Percentiles rank a stretch among this genome's conserved stretches.
Evolutionary conservation across 805 yeast genomes (phyloP).

Genomic region (Saturnispora hagleri): DNA sequence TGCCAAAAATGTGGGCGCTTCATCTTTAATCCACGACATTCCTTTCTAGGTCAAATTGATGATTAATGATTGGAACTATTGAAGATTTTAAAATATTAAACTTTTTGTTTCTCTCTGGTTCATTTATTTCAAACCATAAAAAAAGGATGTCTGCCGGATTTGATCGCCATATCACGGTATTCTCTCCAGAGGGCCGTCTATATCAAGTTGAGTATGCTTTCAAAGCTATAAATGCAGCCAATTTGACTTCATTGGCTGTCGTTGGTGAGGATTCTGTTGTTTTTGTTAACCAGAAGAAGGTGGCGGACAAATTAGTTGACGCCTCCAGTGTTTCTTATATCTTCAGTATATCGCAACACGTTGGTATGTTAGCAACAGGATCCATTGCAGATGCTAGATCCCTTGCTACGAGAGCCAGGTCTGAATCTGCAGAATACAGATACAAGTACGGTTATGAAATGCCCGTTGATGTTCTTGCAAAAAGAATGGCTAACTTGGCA

Average conservation of each 20-base stretch:
- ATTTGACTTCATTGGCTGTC: constrained; percentile 80
- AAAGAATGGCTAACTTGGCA: constrained; percentile 90
- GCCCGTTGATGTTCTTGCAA: constrained; percentile 89
- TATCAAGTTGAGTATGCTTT: constrained; percentile 90
- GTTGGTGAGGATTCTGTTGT: constrained; percentile 84
- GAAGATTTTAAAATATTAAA: neutral
- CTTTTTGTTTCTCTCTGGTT: neutral
- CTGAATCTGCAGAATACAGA: constrained; percentile 93
- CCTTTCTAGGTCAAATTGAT: neutral
- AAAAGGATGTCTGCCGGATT: constrained; percentile 61
- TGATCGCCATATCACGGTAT: constrained; percentile 96
- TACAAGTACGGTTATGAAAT: constrained; percentile 94
- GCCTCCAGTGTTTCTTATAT: constrained; percentile 79
- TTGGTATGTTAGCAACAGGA: constrained; percentile 91
- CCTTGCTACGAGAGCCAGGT: constrained; percentile 79
- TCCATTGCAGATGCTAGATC: constrained; percentile 94
- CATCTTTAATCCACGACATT: constrained; percentile 22
- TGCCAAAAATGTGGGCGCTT: constrained; percentile 14
- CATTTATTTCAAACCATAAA: neutral
- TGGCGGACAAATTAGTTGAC: constrained; percentile 89
- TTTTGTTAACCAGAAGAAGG: constrained; percentile 88
- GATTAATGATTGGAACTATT: neutral
- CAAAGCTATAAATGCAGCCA: constrained; percentile 91
- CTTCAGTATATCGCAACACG: constrained; percentile 67
- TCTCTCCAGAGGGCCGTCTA: constrained; percentile 96